These are phyloP conservation scores for Vararia minispora DNA, from an alignment of 768 basidiomycete species.

Conservation along the genomic window DNA sequence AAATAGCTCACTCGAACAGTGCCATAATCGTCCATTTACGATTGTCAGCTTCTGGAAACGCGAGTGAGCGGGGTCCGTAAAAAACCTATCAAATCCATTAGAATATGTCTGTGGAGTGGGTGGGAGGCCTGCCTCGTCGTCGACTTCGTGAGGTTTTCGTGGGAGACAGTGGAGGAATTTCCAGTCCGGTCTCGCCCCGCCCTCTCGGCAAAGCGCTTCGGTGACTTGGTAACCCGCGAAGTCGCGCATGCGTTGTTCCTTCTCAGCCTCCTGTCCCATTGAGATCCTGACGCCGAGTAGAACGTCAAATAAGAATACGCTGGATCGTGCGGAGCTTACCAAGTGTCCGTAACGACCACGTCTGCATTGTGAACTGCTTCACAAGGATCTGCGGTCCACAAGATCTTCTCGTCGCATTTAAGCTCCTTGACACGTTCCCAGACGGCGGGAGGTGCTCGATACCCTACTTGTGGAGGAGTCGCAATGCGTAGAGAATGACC, in stretches of 20 bases:
- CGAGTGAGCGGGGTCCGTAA: constrained; percentile 84
- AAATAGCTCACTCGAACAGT: constrained; percentile 58
- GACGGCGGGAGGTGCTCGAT: constrained; percentile 61
- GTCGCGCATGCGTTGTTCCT: constrained; percentile 71
- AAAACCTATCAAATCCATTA: constrained; percentile 51
- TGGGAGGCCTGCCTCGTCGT: constrained; percentile 61
- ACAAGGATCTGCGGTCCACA: constrained; percentile 67
- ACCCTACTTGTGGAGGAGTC: constrained; percentile 48
- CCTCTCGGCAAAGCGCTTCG: constrained; percentile 68
- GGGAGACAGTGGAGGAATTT: constrained; percentile 96
- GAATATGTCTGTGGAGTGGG: constrained; percentile 3
- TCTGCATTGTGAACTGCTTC: constrained; percentile 88
- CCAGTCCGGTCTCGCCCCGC: constrained; percentile 81
- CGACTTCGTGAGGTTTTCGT: constrained; percentile 85
- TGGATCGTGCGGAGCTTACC: constrained; percentile 35
- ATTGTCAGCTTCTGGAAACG: constrained; percentile 93
- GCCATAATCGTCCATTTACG: constrained; percentile 97
- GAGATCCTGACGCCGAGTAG: constrained; percentile 62
- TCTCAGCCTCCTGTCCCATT: constrained; percentile 97
- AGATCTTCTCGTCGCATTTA: constrained; percentile 59
- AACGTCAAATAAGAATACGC: not conserved
- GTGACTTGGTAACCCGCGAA: constrained; percentile 94
- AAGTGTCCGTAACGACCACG: constrained; percentile 96
- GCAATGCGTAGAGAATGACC: constrained; percentile 84
- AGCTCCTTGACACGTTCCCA: constrained; percentile 75